Evolutionary conservation across 208 protist species (phyloP).

Genomic region (Leptomonas seymouri): DNA sequence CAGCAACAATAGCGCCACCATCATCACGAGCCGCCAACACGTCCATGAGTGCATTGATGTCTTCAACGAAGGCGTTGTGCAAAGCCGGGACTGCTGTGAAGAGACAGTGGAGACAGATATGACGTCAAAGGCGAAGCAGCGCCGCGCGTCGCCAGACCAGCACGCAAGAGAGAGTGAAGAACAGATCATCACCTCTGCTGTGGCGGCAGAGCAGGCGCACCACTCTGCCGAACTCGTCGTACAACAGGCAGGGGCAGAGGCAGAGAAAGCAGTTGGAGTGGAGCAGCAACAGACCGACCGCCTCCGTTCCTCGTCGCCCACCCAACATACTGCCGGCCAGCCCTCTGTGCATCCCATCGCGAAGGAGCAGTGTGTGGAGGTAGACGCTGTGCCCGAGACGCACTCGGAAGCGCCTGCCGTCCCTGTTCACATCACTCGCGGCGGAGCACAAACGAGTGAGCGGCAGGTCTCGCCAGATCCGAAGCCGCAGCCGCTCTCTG

Average conservation of each 20-base stretch:
- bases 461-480: background rate
- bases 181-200: slow-evolving; percentile 17
- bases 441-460: background rate
- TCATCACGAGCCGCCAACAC: slow-evolving; percentile 15
- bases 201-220: slow-evolving; percentile 20
- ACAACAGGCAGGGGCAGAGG: slow-evolving; percentile 8
- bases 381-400: slow-evolving; percentile 6
- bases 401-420: background rate
- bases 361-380: slow-evolving; percentile 16
- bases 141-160: background rate
- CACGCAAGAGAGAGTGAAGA: slow-evolving; percentile 13
- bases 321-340: background rate
- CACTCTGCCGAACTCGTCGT: slow-evolving; percentile 1
- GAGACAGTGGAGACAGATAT: background rate
- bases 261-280: slow-evolving; percentile 1
- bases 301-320: background rate
- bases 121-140: background rate
- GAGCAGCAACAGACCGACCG: background rate
- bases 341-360: background rate
- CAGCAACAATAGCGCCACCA: background rate
- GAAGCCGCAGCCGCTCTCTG: background rate
- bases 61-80: slow-evolving; percentile 24
- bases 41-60: slow-evolving; percentile 19
- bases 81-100: background rate
- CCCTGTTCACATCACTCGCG: background rate